These are phyloP conservation scores for Saccharata proteae DNA, from an alignment of 2,329 filamentous ascomycete species.

Conservation along the genomic window DNA sequence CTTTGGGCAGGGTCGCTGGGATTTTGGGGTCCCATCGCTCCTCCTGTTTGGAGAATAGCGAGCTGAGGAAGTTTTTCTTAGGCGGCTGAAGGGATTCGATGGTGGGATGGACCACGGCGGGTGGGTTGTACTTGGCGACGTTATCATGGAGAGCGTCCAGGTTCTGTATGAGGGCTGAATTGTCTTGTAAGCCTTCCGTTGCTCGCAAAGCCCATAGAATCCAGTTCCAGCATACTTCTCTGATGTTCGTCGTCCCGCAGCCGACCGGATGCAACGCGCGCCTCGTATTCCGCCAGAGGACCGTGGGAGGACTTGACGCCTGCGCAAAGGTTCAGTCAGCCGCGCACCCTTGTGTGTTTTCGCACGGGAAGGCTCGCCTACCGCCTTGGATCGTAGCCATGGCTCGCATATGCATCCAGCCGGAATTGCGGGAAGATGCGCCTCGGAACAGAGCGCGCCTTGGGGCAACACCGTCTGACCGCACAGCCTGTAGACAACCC, in stretches of 20 bases:
- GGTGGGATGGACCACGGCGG: constrained; percentile 62
- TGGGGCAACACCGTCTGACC: too few species aligned
- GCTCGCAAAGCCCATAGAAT: background rate
- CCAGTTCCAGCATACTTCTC: constrained; percentile 46
- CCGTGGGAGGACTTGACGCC: constrained; percentile 37
- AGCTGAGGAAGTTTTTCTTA: constrained; percentile 43
- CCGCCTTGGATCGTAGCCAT: too few species aligned
- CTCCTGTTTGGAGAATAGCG: constrained; percentile 45
- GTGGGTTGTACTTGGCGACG: constrained; percentile 60
- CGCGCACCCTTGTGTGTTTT: too few species aligned
- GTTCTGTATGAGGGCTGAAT: constrained; percentile 68
- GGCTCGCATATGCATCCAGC: too few species aligned
- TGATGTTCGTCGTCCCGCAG: constrained; percentile 86
- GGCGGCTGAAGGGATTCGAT: constrained; percentile 53
- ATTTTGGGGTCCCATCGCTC: constrained; percentile 38
- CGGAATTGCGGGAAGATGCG: too few species aligned
- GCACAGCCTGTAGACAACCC: too few species aligned
- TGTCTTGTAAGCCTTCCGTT: constrained; percentile 9
- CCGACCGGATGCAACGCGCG: constrained; percentile 59
- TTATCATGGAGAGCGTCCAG: constrained; percentile 83
- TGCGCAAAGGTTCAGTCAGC: too few species aligned
- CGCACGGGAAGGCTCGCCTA: too few species aligned
- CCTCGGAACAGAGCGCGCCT: too few species aligned
- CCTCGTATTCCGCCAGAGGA: constrained; percentile 80
- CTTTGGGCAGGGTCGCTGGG: constrained; percentile 65